A percentile compares a stretch with the other conserved stretches of the same genome.
Conservation (phyloP, 2,329 filamentous ascomycete species). For the Hymenoscyphus fraxineus region DNA sequence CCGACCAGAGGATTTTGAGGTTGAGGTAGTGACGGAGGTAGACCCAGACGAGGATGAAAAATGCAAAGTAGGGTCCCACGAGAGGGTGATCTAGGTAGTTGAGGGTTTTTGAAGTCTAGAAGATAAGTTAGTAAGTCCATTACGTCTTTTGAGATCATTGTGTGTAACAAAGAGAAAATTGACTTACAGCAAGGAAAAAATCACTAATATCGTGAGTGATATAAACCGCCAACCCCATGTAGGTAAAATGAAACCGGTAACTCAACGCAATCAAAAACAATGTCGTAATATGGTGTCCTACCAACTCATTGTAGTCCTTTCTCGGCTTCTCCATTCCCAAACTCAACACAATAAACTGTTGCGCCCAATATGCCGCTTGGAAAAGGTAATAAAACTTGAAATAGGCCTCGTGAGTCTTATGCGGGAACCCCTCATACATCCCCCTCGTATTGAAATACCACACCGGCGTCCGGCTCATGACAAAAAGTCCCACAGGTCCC, state of each 20-base stretch:
- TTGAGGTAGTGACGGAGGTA: slow-evolving; percentile 87
- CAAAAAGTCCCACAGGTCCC: slow-evolving; percentile 79
- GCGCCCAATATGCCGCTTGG: slow-evolving; percentile 90
- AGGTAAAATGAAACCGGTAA: slow-evolving; percentile 95
- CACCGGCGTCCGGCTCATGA: slow-evolving; percentile 83
- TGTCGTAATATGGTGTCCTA: slow-evolving; percentile 86
- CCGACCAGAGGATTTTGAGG: slow-evolving; percentile 69
- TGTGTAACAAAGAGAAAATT: not conserved
- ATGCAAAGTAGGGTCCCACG: slow-evolving; percentile 75
- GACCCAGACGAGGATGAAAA: slow-evolving; percentile 81
- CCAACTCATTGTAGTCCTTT: slow-evolving; percentile 92
- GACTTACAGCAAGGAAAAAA: slow-evolving; percentile 84
- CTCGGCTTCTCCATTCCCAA: slow-evolving; percentile 86
- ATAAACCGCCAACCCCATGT: slow-evolving; percentile 89
- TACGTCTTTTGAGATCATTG: not conserved
- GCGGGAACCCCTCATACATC: slow-evolving; percentile 88
- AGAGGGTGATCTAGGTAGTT: slow-evolving; percentile 82
- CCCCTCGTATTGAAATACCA: slow-evolving; percentile 93
- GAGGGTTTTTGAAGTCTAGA: slow-evolving; percentile 79
- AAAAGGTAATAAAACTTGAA: slow-evolving; percentile 97
- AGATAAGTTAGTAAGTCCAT: slow-evolving; percentile 2
- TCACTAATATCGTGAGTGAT: slow-evolving; percentile 92
- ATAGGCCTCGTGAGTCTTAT: slow-evolving; percentile 70
- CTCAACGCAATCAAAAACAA: slow-evolving; percentile 77
- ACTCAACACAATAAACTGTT: slow-evolving; percentile 86